phyloP scores from a whole-genome alignment of 768 basidiomycete species.

The Russula vinacea region DNA sequence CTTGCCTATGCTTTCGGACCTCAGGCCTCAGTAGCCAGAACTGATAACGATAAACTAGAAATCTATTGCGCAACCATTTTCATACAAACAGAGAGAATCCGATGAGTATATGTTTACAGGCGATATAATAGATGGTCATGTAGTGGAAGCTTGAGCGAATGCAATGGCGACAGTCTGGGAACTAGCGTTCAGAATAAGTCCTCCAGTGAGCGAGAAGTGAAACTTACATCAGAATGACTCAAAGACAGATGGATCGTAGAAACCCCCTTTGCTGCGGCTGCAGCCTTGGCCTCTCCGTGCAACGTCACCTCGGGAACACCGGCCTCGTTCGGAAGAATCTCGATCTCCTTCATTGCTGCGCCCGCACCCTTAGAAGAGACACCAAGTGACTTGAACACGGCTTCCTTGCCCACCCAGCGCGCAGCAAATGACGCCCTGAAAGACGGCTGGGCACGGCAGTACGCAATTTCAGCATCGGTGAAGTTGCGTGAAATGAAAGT shows the following conservation, averaged over 20 bases:
- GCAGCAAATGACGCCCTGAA: constrained; percentile 90
- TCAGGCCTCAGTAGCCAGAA: not conserved
- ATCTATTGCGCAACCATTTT: constrained; percentile 5
- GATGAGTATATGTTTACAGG: constrained; percentile 15
- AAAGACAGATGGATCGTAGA: constrained; percentile 76
- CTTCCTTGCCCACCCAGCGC: constrained; percentile 97
- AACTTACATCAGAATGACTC: constrained; percentile 86
- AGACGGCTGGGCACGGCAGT: constrained; percentile 85
- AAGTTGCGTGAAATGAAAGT: constrained; percentile 92
- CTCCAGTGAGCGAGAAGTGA: not conserved
- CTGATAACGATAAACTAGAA: not conserved
- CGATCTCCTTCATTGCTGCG: constrained; percentile 96
- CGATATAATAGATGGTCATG: constrained; percentile 20
- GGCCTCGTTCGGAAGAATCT: constrained; percentile 76
- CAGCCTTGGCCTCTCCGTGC: constrained; percentile 73
- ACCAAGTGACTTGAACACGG: constrained; percentile 92
- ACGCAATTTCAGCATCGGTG: constrained; percentile 80
- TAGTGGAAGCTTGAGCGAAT: constrained; percentile 69
- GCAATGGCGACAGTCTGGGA: constrained; percentile 77
- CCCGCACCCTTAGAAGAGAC: constrained; percentile 88
- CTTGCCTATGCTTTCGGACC: not conserved
- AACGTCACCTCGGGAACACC: constrained; percentile 77
- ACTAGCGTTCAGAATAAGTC: constrained; percentile 30
- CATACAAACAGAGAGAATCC: constrained; percentile 5
- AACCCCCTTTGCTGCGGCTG: constrained; percentile 72